Evolutionary conservation across 2,329 filamentous ascomycete species (phyloP), one percentile per base, ranked within the genome.

Genomic region (Mycogone perniciosa): DNA sequence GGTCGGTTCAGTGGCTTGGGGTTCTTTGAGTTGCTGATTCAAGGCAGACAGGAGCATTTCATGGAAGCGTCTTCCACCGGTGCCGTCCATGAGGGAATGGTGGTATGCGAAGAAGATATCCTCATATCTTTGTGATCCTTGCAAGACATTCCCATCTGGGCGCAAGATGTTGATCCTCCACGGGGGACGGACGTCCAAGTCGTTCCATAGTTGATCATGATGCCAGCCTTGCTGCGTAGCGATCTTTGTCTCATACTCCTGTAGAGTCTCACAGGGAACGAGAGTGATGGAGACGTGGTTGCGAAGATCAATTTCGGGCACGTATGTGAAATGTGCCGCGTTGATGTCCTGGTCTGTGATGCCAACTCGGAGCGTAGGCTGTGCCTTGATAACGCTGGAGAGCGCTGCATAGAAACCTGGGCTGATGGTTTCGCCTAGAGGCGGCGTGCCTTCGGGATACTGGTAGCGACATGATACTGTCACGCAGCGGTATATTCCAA

Each of bases 71-170:
- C 65, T 63, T 0, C 72, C 74, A 55, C 73, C 72, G 9, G 70
- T 65, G 1, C 80, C 80, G 55, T 82, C 80, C 27, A 70, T 69
- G 13, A 82, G 64, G 0, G 71, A 67, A 56, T 82, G 79, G 54
- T 82, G 79, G 33, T 67, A 76, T 5, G 70, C 66, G 55, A 81
- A 77, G 5, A 72, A 55, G 9, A 78, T 53, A 44, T 79, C 71
- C 35, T 53, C 48, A 1, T 50, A 30, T 5, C 40, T 33, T 11
- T 38, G 8, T 4, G 44, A 26, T 6, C 45, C 26, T 9, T 31
- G 3, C 3, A 64, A 57, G 4, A 59, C 43, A 1, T 44, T 30
- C 2, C 56, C 40, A 4, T 54, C 48, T 29, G 42, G 41, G 30
- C 62, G 58, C 26, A 72, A 59, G 40, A 76, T 65, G 2, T 68